These are phyloP conservation scores for Cicer chorassanicum DNA, from an alignment of 306 rosid species.

Conservation along the genomic window DNA sequence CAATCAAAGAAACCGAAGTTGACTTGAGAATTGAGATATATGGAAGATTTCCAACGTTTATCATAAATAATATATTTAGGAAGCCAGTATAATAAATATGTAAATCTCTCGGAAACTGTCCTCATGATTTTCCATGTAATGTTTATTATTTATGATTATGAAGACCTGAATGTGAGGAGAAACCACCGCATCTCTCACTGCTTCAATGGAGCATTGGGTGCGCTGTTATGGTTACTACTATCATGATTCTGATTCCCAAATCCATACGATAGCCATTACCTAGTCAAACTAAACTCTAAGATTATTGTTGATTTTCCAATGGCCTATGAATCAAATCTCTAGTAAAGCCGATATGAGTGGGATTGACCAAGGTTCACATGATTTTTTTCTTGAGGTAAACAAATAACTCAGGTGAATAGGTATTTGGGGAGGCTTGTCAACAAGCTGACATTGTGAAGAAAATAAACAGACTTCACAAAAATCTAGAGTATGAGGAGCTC, in stretches of 20 bases:
- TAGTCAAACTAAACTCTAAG: background rate
- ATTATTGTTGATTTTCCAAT: conserved; percentile 8
- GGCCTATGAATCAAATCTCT: conserved; percentile 15
- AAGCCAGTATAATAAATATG: background rate
- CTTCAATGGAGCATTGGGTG: background rate
- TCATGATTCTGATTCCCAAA: conserved; percentile 17
- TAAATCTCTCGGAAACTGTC: conserved; percentile 7
- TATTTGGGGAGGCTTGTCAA: conserved; percentile 18
- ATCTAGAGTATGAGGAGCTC: conserved; percentile 10
- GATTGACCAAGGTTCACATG: conserved; percentile 13
- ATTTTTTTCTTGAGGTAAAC: conserved; percentile 1
- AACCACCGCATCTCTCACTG: background rate
- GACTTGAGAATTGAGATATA: conserved; percentile 4
- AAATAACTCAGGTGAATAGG: conserved; percentile 2
- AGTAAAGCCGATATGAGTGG: conserved; percentile 2
- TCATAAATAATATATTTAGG: conserved; percentile 23
- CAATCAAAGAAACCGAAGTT: conserved; percentile 48
- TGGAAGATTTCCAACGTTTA: conserved; percentile 35
- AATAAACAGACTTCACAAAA: conserved; percentile 23
- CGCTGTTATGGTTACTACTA: conserved; percentile 9
- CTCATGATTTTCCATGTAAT: conserved; percentile 9
- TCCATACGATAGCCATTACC: background rate
- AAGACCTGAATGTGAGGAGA: conserved; percentile 17
- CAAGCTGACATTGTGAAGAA: background rate
- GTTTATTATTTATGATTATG: background rate